These are phyloP conservation scores for Globisporangium alternatum DNA, from an alignment of 352 stramenopile species.

Conservation along the genomic window DNA sequence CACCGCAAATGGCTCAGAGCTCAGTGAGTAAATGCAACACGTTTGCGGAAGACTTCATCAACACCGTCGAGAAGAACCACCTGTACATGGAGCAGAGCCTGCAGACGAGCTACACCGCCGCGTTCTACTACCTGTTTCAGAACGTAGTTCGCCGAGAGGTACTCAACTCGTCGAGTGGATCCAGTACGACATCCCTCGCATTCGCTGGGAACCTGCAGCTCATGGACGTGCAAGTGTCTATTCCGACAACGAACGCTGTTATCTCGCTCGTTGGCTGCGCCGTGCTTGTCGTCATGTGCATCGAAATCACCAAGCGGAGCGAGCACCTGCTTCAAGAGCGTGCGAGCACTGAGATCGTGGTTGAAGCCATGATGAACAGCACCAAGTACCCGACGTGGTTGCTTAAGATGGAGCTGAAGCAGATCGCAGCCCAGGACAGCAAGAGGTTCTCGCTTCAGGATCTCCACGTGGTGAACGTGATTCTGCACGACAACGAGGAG, in stretches of 20 bases:
- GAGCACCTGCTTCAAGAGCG: slow-evolving; percentile 1
- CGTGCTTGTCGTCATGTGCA: not conserved
- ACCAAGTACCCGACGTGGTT: slow-evolving; percentile 12
- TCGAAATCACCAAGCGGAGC: not conserved
- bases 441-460: slow-evolving; percentile 1
- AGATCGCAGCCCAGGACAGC: not conserved
- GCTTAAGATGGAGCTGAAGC: slow-evolving; percentile 5
- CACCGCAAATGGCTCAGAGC: not conserved
- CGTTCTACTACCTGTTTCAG: slow-evolving; percentile 36
- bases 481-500: not conserved
- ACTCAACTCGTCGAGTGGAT: not conserved
- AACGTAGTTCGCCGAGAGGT: slow-evolving; percentile 15
- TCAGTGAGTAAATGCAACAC: not conserved
- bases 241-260: not conserved
- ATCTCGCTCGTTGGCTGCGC: slow-evolving; percentile 5
- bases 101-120: slow-evolving; percentile 31
- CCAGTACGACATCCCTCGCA: not conserved
- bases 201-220: not conserved
- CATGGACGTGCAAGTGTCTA: not conserved
- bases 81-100: slow-evolving; percentile 39
- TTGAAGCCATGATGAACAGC: slow-evolving; percentile 4
- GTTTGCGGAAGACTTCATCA: slow-evolving; percentile 12
- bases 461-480: slow-evolving; percentile 6
- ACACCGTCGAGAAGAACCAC: slow-evolving; percentile 29
- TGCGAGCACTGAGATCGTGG: slow-evolving; percentile 5